A percentile compares a stretch with the other conserved stretches of the same genome.
phyloP scores from a whole-genome alignment of 2,329 filamentous ascomycete genomes.

The Beauveria varroae region DNA sequence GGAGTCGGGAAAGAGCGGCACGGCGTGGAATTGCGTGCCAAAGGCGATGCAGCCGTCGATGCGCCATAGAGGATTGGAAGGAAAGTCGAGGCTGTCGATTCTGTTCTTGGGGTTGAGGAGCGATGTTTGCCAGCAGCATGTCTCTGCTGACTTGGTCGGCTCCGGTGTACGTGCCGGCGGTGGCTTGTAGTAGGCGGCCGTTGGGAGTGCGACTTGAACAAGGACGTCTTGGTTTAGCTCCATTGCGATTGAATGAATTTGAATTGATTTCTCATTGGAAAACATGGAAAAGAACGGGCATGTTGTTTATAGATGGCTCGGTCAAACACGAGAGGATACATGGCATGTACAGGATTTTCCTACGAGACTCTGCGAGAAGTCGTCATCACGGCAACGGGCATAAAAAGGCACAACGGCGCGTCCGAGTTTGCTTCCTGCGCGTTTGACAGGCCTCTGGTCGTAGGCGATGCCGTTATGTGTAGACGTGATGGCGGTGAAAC shows the following conservation, averaged over 20 bases:
- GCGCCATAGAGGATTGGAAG: constrained; percentile 42
- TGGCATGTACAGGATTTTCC: no score
- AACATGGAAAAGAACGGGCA: no score
- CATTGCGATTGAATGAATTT: constrained; percentile 29
- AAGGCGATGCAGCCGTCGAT: constrained; percentile 51
- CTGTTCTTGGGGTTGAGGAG: constrained; percentile 53
- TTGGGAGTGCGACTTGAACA: constrained; percentile 50
- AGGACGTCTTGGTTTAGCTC: constrained; percentile 46
- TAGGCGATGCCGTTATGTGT: no score
- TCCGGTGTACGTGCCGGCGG: constrained; percentile 10
- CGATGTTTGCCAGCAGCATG: constrained; percentile 38
- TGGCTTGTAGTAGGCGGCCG: constrained; percentile 38
- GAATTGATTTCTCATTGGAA: no score
- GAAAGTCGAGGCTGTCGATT: constrained; percentile 46
- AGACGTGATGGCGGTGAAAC: neutral
- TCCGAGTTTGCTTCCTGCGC: no score
- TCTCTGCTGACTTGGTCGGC: neutral
- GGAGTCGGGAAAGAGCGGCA: constrained; percentile 42
- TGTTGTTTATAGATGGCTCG: no score
- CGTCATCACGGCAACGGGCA: no score
- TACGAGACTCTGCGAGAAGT: no score
- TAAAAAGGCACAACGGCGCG: no score
- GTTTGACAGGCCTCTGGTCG: no score
- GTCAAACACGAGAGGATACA: no score
- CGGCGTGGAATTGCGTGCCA: constrained; percentile 50